phyloP scores from a whole-genome alignment of 352 stramenopile species.

The Globisporangium acanthophoron region DNA sequence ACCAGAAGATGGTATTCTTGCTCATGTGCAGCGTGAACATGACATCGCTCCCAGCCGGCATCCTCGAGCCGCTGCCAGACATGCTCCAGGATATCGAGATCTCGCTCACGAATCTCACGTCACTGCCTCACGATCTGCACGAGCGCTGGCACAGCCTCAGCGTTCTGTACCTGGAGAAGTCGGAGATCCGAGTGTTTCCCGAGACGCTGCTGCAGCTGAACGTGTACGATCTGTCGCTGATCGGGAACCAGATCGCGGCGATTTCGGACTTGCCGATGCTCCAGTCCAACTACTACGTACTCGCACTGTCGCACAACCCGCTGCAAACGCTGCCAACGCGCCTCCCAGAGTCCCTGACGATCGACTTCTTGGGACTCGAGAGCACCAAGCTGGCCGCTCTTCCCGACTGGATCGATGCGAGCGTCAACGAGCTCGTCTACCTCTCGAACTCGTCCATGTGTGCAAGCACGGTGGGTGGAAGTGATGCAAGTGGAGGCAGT shows the following conservation, averaged over 20 bases:
- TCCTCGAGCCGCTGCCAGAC: constrained; percentile 14
- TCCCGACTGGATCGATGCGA: constrained; percentile 10
- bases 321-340: constrained; percentile 10
- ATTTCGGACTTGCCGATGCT: constrained; percentile 2
- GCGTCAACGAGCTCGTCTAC: constrained; percentile 5
- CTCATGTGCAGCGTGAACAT: constrained; percentile 25
- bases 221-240: constrained; percentile 12
- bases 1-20: constrained; percentile 19
- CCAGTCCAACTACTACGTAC: constrained; percentile 13
- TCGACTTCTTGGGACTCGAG: constrained; percentile 18
- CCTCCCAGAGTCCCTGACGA: constrained; percentile 3
- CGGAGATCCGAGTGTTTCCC: constrained; percentile 9
- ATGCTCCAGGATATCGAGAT: constrained; percentile 25
- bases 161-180: constrained; percentile 20
- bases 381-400: constrained; percentile 12
- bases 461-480: neutral
- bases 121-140: constrained; percentile 13
- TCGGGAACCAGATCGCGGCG: constrained; percentile 8
- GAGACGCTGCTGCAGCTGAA: constrained; percentile 2
- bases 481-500: neutral
- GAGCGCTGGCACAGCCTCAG: constrained; percentile 14
- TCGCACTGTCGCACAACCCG: constrained; percentile 22
- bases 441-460: constrained; percentile 4
- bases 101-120: constrained; percentile 16
- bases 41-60: constrained; percentile 16